phyloP scores from a whole-genome alignment of 495 filamentous ascomycete genomes.

The Podospora comata region DNA sequence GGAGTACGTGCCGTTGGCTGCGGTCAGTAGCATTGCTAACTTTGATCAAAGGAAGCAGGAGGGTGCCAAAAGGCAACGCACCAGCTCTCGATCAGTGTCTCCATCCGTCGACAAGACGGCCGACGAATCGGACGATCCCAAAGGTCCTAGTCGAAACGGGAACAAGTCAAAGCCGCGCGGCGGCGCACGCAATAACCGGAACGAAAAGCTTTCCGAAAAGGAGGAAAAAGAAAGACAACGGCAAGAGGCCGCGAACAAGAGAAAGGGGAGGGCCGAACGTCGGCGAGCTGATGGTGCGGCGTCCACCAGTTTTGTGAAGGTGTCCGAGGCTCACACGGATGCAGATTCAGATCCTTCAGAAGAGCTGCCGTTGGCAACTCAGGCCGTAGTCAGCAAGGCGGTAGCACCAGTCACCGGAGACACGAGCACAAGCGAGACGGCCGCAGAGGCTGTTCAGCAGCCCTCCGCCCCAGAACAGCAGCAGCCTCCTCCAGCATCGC shows the following conservation, averaged over 20 bases:
- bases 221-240: slow-evolving; percentile 70
- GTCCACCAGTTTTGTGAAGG: slow-evolving; percentile 21
- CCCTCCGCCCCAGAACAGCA: slow-evolving; percentile 24
- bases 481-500: slow-evolving; percentile 21
- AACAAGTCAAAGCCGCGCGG: slow-evolving; percentile 8
- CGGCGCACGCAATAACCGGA: slow-evolving; percentile 61
- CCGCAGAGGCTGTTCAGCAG: slow-evolving; percentile 30
- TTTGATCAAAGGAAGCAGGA: slow-evolving; percentile 44
- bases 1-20: slow-evolving; percentile 59
- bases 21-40: slow-evolving; percentile 14
- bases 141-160: slow-evolving; percentile 47
- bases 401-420: slow-evolving; percentile 20
- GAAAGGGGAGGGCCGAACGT: slow-evolving; percentile 70
- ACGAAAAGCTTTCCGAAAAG: slow-evolving; percentile 60
- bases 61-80: slow-evolving; percentile 64
- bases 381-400: slow-evolving; percentile 36
- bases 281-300: slow-evolving; percentile 71
- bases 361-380: slow-evolving; percentile 50
- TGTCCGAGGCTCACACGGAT: slow-evolving; percentile 33
- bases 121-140: slow-evolving; percentile 71
- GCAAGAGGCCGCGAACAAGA: slow-evolving; percentile 65
- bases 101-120: slow-evolving; percentile 44
- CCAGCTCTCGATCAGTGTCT: slow-evolving; percentile 67
- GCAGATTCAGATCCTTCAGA: slow-evolving; percentile 61
- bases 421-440: slow-evolving; percentile 21